Percentiles rank a stretch among this genome's conserved stretches.
These are phyloP conservation scores for Cylindrodendrum hubeiense DNA, from an alignment of 2,329 filamentous ascomycete genomes.

Conservation along the genomic window DNA sequence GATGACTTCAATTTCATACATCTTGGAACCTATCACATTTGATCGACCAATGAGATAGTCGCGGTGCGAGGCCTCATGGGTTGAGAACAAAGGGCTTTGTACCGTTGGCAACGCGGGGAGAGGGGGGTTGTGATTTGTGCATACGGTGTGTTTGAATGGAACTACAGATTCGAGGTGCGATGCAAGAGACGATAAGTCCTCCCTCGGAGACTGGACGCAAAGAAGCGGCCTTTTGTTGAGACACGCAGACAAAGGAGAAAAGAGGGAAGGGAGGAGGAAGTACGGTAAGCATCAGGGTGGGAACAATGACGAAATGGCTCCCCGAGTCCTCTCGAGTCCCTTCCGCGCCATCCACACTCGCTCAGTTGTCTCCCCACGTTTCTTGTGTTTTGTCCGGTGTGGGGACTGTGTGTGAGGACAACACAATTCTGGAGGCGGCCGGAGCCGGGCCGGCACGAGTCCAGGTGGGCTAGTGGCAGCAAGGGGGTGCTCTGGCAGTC, in stretches of 20 bases:
- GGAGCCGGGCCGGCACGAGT: background rate
- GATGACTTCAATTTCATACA: constrained; percentile 1
- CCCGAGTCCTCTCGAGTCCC: too few species aligned
- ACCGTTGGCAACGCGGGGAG: background rate
- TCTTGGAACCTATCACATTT: constrained; percentile 2
- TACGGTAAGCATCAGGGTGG: too few species aligned
- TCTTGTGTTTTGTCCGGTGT: background rate
- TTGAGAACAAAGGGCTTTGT: background rate
- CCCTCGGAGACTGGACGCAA: background rate
- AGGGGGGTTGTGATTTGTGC: background rate
- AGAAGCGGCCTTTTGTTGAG: background rate
- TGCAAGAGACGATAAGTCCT: background rate
- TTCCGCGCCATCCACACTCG: background rate
- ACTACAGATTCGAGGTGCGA: too few species aligned
- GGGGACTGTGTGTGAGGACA: too few species aligned
- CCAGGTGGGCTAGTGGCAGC: background rate
- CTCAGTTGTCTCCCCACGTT: background rate
- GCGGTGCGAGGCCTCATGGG: background rate
- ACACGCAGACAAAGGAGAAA: background rate
- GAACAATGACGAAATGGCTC: background rate
- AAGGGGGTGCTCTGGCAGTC: background rate
- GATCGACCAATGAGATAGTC: background rate
- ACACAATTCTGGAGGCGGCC: background rate
- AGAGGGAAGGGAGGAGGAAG: background rate
- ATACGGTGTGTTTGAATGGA: background rate